phyloP scores from a whole-genome alignment of 257 asterid genomes.

The Verbascum thapsus region DNA sequence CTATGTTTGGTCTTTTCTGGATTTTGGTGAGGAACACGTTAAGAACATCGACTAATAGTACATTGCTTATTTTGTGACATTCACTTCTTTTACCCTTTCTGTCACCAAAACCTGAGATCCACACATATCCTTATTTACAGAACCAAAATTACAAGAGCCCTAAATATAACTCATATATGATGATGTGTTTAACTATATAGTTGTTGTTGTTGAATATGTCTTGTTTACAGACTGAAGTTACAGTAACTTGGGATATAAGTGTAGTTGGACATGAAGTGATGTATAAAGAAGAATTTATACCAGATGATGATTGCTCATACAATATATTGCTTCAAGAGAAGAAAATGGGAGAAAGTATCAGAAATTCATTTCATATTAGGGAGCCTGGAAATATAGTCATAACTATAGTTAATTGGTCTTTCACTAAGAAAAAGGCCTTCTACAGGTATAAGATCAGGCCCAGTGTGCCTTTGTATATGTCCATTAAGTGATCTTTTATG shows the following conservation, averaged over 20 bases:
- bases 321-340: conserved; percentile 70
- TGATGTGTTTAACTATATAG: too few species aligned
- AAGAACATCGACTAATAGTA: too few species aligned
- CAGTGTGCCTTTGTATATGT: conserved; percentile 54
- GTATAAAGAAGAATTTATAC: conserved; percentile 77
- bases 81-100: too few species aligned
- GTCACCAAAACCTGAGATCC: too few species aligned
- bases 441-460: conserved; percentile 70
- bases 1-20: too few species aligned
- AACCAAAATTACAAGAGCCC: too few species aligned
- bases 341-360: conserved; percentile 47
- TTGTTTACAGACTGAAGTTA: conserved; percentile 53
- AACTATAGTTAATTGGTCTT: conserved; percentile 55
- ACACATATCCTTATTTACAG: too few species aligned
- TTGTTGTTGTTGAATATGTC: too few species aligned
- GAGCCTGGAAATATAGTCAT: conserved; percentile 78
- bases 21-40: too few species aligned
- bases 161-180: too few species aligned
- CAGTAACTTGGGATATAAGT: conserved; percentile 69
- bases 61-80: too few species aligned
- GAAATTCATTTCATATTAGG: conserved; percentile 73
- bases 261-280: conserved; percentile 69
- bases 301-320: conserved; percentile 86
- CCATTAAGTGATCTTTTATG: conserved; percentile 29
- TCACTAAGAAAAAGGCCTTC: conserved; percentile 63